Evolutionary conservation across 495 filamentous ascomycete species (phyloP).

Genomic region (Neurospora sp.): DNA sequence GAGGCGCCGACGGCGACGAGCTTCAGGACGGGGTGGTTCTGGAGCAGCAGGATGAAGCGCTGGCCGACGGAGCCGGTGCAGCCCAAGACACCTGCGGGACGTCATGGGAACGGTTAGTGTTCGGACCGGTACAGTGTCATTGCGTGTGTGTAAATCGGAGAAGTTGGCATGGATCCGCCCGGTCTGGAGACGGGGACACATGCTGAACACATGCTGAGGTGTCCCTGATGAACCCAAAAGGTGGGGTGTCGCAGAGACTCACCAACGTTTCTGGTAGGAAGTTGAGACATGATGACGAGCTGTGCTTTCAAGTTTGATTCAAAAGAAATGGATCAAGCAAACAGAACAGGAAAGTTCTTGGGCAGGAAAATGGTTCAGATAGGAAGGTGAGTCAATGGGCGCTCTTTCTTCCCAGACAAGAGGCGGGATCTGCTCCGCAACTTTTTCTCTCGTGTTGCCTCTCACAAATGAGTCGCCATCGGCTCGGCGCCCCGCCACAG

Average conservation of each 20-base stretch:
- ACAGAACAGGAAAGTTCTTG: background rate
- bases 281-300: constrained; percentile 26
- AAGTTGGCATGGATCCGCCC: background rate
- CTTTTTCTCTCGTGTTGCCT: background rate
- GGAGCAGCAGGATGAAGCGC: constrained; percentile 74
- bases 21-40: constrained; percentile 64
- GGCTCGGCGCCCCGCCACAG: background rate
- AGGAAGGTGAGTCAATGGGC: background rate
- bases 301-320: background rate
- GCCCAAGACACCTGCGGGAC: constrained; percentile 49
- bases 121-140: constrained; percentile 2
- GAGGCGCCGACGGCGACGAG: constrained; percentile 75
- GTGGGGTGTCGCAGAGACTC: constrained; percentile 9
- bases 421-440: background rate
- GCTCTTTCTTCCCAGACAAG: background rate
- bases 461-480: background rate
- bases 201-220: background rate
- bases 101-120: background rate
- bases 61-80: constrained; percentile 79
- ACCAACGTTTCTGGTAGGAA: constrained; percentile 45
- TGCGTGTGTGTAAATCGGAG: background rate
- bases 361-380: background rate
- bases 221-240: background rate
- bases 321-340: background rate
- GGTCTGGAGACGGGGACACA: background rate